Percentiles rank a stretch among this genome's conserved stretches.
Conservation (phyloP, 768 basidiomycete species). For the Calocybe indica region DNA sequence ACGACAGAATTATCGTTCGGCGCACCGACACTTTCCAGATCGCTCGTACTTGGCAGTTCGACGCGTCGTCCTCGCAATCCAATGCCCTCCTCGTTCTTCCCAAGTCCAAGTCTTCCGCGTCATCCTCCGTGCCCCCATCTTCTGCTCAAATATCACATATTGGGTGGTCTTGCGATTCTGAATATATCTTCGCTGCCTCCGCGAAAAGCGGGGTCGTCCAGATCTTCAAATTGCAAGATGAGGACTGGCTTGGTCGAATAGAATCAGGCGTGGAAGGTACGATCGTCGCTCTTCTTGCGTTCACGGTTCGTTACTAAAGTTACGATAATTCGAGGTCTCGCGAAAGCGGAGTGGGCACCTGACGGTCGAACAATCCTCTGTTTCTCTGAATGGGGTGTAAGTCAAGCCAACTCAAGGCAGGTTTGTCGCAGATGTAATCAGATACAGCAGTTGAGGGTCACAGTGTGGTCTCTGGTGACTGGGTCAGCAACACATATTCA, state of each 20-base stretch:
- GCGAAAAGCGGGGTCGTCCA: conserved; percentile 66
- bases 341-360: conserved; percentile 87
- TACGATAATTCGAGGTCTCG: conserved; percentile 44
- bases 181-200: conserved; percentile 78
- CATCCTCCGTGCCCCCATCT: conserved; percentile 14
- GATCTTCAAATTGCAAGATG: conserved; percentile 75
- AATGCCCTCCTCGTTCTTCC: conserved; percentile 32
- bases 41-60: conserved; percentile 71
- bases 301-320: not conserved
- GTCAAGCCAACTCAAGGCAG: conserved; percentile 24
- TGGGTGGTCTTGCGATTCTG: conserved; percentile 85
- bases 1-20: conserved; percentile 77
- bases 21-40: conserved; percentile 82
- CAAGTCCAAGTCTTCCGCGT: conserved; percentile 22
- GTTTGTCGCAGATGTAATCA: not conserved
- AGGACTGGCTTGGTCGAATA: conserved; percentile 71
- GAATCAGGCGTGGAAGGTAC: conserved; percentile 74
- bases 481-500: conserved; percentile 80
- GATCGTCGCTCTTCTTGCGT: not conserved
- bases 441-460: conserved; percentile 64
- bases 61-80: conserved; percentile 48
- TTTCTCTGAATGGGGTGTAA: conserved; percentile 91
- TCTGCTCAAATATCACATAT: conserved; percentile 62
- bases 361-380: conserved; percentile 79
- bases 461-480: conserved; percentile 77